phyloP scores from a whole-genome alignment of 1,284 basidiomycete genomes.

The Golubevia pallescens region DNA sequence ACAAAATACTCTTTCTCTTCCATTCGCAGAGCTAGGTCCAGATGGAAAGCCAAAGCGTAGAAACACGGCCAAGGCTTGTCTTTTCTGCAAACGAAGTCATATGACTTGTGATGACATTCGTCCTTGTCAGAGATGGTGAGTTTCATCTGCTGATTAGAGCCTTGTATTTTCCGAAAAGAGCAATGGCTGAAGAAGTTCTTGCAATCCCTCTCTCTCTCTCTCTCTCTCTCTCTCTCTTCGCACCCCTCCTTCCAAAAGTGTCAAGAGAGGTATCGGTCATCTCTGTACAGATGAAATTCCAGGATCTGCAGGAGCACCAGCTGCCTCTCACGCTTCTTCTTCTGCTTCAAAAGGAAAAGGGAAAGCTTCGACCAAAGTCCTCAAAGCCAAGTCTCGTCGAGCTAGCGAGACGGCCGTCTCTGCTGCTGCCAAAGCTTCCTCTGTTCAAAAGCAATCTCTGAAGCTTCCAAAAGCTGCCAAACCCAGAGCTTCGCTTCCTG shows the following conservation, averaged over 20 bases:
- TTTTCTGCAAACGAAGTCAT: constrained; percentile 46
- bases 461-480: background rate
- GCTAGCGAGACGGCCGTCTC: background rate
- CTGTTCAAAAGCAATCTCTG: background rate
- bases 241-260: constrained; percentile 67
- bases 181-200: background rate
- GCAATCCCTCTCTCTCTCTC: background rate
- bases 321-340: background rate
- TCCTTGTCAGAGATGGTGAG: constrained; percentile 87
- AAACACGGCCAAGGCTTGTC: constrained; percentile 2
- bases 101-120: constrained; percentile 85
- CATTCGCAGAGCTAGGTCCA: background rate
- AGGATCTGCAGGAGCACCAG: too few species aligned
- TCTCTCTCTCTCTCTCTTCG: background rate
- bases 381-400: background rate
- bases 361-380: background rate
- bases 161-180: background rate
- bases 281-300: constrained; percentile 79
- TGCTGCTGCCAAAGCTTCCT: background rate
- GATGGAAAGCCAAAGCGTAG: background rate
- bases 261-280: constrained; percentile 88
- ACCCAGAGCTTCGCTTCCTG: background rate
- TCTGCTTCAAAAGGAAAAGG: background rate
- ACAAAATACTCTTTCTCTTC: background rate
- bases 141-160: constrained; percentile 16